Evolutionary conservation across 169 alveolate genomes (phyloP).

Genomic region (Sarcocystis neurona): DNA sequence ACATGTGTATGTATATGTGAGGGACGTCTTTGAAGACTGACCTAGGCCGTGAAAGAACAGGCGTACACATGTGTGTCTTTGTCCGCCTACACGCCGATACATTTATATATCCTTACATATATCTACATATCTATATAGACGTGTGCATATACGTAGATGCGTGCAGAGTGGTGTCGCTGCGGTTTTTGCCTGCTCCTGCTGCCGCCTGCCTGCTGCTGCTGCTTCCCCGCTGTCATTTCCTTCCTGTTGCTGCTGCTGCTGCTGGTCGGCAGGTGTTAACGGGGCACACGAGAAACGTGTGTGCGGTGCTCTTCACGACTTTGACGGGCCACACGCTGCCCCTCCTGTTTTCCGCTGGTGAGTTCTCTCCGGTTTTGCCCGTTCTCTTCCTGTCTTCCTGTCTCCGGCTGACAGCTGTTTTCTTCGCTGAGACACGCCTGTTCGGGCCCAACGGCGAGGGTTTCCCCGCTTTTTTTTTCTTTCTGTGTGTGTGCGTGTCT

Average conservation of each 20-base stretch:
- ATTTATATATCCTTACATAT: too few species aligned
- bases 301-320: constrained; percentile 84
- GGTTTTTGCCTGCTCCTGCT: not conserved
- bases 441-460: too few species aligned
- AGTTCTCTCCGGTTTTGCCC: not conserved
- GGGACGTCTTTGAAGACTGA: too few species aligned
- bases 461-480: too few species aligned
- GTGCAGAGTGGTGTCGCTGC: too few species aligned
- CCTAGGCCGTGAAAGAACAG: too few species aligned
- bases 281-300: constrained; percentile 93
- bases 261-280: constrained; percentile 78
- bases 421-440: too few species aligned
- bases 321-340: constrained; percentile 42
- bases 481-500: too few species aligned
- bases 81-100: too few species aligned
- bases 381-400: not conserved
- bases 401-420: not conserved
- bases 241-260: not conserved
- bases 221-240: not conserved
- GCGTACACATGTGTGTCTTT: too few species aligned
- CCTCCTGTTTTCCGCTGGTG: constrained; percentile 38
- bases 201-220: not conserved
- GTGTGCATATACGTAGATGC: too few species aligned
- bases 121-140: not conserved
- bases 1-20: not conserved